Evolutionary conservation across 2,329 filamentous ascomycete genomes (phyloP).

Genomic region (Aspergillus puulaauensis): DNA sequence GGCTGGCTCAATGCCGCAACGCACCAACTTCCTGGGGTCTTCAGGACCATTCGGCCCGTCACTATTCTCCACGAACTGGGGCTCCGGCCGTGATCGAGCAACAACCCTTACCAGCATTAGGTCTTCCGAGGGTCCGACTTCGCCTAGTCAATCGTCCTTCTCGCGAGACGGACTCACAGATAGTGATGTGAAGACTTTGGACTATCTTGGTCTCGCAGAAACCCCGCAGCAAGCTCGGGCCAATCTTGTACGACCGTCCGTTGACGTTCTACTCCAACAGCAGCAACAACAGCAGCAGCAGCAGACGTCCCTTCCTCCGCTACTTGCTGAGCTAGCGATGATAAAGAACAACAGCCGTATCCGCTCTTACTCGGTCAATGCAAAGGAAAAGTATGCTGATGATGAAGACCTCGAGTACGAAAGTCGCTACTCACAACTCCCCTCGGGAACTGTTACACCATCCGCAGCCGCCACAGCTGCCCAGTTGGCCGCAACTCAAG

Average conservation of each 20-base stretch:
- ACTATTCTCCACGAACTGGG: conserved; percentile 85
- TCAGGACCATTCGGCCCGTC: conserved; percentile 78
- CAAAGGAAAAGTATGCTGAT: conserved; percentile 94
- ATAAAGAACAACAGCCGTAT: conserved; percentile 82
- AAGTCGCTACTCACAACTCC: conserved; percentile 56
- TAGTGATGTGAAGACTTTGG: conserved; percentile 86
- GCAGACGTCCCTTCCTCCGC: conserved; percentile 47
- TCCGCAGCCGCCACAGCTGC: conserved; percentile 57
- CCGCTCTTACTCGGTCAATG: conserved; percentile 97
- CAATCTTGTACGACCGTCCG: conserved; percentile 64
- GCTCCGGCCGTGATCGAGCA: conserved; percentile 74
- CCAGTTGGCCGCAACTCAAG: conserved; percentile 61
- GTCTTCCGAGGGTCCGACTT: conserved; percentile 82
- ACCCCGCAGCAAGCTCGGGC: conserved; percentile 80
- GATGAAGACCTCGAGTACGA: conserved; percentile 78
- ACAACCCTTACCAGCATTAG: conserved; percentile 88
- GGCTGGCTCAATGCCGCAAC: conserved; percentile 91
- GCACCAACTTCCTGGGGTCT: conserved; percentile 64
- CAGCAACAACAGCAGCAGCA: conserved; percentile 55
- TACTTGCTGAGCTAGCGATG: conserved; percentile 73
- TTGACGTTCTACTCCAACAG: conserved; percentile 51
- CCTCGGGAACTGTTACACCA: conserved; percentile 61
- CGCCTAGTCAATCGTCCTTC: conserved; percentile 81
- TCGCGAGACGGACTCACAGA: conserved; percentile 82
- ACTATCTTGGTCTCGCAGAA: conserved; percentile 93